phyloP scores from a whole-genome alignment of 1,284 basidiomycete species.

The Meira nashicola region DNA sequence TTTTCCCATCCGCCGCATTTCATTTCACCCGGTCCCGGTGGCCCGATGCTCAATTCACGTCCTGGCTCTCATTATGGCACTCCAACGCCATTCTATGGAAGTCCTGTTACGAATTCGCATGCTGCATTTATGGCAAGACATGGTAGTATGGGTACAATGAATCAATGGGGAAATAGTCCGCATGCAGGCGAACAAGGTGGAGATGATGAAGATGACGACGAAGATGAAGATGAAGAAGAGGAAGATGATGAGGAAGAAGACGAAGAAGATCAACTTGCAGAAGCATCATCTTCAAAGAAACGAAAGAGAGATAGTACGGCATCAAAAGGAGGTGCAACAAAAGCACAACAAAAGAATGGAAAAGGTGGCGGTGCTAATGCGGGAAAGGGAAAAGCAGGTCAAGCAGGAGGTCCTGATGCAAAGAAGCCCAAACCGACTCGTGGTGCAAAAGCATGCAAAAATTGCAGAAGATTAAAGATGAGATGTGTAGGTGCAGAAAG shows the following conservation, averaged over 20 bases:
- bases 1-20: constrained; percentile 13
- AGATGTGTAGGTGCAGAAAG: constrained; percentile 89
- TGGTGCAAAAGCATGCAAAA: constrained; percentile 72
- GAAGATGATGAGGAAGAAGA: constrained; percentile 8
- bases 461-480: constrained; percentile 96
- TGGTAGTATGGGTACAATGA: not conserved
- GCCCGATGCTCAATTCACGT: not conserved
- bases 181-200: constrained; percentile 1
- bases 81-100: not conserved
- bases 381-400: constrained; percentile 5
- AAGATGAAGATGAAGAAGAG: constrained; percentile 9
- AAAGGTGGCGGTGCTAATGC: constrained; percentile 2
- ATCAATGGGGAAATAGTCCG: constrained; percentile 2
- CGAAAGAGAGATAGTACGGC: not conserved
- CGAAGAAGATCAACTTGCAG: not conserved
- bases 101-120: not conserved
- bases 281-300: not conserved
- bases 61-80: not conserved
- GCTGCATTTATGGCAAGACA: not conserved
- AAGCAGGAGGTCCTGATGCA: constrained; percentile 8
- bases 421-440: constrained; percentile 50
- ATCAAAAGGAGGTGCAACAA: not conserved
- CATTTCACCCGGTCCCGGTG: not conserved
- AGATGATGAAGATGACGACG: constrained; percentile 12
- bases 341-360: constrained; percentile 4